phyloP scores from a whole-genome alignment of 2,329 filamentous ascomycete species.

The Diaporthe citriasiana region DNA sequence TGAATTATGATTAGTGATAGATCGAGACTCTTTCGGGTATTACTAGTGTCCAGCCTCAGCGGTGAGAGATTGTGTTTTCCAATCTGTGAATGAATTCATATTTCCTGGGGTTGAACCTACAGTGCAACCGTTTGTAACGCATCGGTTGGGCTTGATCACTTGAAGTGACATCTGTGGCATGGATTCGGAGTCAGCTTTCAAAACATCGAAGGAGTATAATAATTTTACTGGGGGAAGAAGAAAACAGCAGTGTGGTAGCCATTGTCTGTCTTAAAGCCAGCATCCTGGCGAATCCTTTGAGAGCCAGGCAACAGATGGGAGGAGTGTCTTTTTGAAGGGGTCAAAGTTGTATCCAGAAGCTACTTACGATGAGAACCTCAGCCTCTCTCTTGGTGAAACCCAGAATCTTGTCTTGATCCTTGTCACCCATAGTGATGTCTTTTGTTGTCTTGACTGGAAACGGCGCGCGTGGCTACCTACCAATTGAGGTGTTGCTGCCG shows the following conservation, averaged over 20 bases:
- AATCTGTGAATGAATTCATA: background rate
- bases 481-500: background rate
- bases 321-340: background rate
- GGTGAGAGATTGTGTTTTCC: background rate
- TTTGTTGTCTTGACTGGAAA: background rate
- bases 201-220: background rate
- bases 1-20: background rate
- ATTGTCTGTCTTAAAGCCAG: background rate
- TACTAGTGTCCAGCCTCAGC: background rate
- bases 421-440: background rate
- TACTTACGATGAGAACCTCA: background rate
- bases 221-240: background rate
- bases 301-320: background rate
- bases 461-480: background rate
- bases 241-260: no score
- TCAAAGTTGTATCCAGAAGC: no score
- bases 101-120: background rate
- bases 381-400: conserved; percentile 14
- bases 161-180: background rate
- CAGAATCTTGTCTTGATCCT: background rate
- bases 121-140: background rate
- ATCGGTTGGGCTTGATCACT: background rate
- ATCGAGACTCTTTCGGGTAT: background rate
- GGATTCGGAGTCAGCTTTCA: background rate
- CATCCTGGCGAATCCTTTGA: background rate